Evolutionary conservation across 495 filamentous ascomycete genomes (phyloP), one percentile per base, ranked within the genome.

Genomic region (Aspergillus nanangensis): DNA sequence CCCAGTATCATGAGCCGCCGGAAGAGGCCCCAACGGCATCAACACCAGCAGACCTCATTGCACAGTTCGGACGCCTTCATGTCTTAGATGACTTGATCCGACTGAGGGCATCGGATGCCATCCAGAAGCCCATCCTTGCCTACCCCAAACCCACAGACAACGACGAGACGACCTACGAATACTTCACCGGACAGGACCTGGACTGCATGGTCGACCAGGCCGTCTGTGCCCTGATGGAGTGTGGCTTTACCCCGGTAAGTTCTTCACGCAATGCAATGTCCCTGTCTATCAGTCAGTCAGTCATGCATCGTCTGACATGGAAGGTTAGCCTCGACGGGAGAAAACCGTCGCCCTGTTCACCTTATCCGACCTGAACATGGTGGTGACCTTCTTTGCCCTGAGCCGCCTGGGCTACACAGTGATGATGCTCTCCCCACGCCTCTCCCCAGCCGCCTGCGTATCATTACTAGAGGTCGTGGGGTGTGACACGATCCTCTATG

Each of bases 341-440:
- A 45, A 48, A 25, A 56, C 57, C 20, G 69, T 84, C 18, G 79
- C 75, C 3, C 52, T 83, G 1, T 66, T 80, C n/a, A 75, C 74
- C 0, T 56, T 62, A 17, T 80, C 79, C 3, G 74, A 81, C 45
- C 51, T 83, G 3, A 72, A 75, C 32, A 83, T 78, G 65, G 62
- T 79, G 2, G 46, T 80, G 41, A 70, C 74, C 1, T 71, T 81
- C 31, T 80, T 81, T 40, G 81, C 78, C 1, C 64, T 84, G 4
- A 73, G 70, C 40, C 69, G 81, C 14, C 57, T 82, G 3, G 81
- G 80, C 19, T 79, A 77, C 48, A 77, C 73, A 5, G 66, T 75
- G 18, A 69, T 85, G 52, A 75, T 78, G 49, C 60, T 85, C 9
- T 85, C 81, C 0, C 77, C 78, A 13, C 74, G 81, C 29, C 58